Base-by-base conservation (phyloP, 2,329 filamentous ascomycete genomes). In the Pseudogymnoascus sp. region DNA sequence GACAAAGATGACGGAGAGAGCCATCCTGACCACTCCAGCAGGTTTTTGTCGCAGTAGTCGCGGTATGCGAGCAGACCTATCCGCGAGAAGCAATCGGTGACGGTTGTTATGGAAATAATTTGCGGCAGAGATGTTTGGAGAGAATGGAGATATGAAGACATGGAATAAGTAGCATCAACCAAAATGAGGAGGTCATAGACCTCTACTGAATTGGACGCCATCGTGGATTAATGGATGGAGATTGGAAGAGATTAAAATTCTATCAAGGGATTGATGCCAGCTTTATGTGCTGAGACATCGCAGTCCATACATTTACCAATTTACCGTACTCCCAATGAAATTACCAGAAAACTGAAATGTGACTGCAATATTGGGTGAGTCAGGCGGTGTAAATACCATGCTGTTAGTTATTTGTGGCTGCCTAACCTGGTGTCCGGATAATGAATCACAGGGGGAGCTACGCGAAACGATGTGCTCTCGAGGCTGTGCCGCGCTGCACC, bases 11-110 rank as follows among this genome's bases (percentile, higher is more conserved):
- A 61, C 28, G 65, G 66, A 11, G 70, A 66, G 60, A 75, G 74
- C 80, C 80, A 83, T 2, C 80, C 79, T 0, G 80, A 82, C 78
- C 79, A 83, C 59, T 81, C 72, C 1, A 77, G 75, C 23, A 79
- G 64, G 31, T 63, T 28, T 3, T 60, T 45, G 12, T 69, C 68
- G 64, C 70, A 73, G 67, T 81, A 82, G 69, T 83, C 81, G 5
- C 80, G 76, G 65, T 83, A 83, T 1, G 77, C 78, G 11, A 83
- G 69, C 3, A 83, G 73, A 5, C 80, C 80, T 61, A 83, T 79
- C 1, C 79, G 76, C 4, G 77, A 74, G 67, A 83, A 83, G 66
- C 78, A 79, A 60, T 73, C 75, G 0, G 81, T 82, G 0, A 82
- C 72, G 1, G 75, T 73, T 0, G 80, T 80, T 5, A 83, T 72